Evolutionary conservation across 805 yeast genomes (phyloP).

Genomic region (Lachancea cidri): DNA sequence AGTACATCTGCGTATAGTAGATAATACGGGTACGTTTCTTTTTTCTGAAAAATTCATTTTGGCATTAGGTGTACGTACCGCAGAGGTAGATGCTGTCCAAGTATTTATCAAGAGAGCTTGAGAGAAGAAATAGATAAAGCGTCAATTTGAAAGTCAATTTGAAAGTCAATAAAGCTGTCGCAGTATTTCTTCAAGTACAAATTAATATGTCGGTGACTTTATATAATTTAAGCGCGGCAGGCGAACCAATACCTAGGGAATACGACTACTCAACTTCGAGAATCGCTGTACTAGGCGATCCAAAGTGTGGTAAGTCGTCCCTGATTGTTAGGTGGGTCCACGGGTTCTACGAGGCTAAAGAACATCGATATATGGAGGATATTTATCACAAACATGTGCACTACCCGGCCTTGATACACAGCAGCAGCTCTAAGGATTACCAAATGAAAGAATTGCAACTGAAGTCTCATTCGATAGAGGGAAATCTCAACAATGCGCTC

Average conservation of each 20-base stretch:
- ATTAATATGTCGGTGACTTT: conserved; percentile 1
- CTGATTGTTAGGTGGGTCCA: conserved; percentile 21
- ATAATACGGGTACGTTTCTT: background rate
- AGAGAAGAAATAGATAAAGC: no score
- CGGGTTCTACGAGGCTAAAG: conserved; percentile 7
- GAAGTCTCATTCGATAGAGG: background rate
- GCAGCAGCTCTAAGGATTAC: conserved; percentile 1
- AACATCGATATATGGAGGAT: conserved; percentile 13
- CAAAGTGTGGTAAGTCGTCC: conserved; percentile 23
- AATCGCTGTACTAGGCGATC: conserved; percentile 25
- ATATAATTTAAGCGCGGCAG: conserved; percentile 1
- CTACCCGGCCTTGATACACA: conserved; percentile 1
- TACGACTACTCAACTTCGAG: conserved; percentile 16
- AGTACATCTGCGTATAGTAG: background rate
- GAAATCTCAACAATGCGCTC: background rate
- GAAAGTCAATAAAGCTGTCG: no score
- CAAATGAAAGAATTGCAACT: background rate
- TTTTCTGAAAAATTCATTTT: background rate
- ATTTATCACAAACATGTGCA: conserved; percentile 14
- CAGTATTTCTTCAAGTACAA: background rate
- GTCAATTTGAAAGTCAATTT: no score
- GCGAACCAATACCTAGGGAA: conserved; percentile 13
- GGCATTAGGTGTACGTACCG: background rate
- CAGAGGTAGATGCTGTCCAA: background rate
- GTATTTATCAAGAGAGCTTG: background rate